Evolutionary conservation across 2,329 filamentous ascomycete genomes (phyloP).

Genomic region (Capronia epimyces): DNA sequence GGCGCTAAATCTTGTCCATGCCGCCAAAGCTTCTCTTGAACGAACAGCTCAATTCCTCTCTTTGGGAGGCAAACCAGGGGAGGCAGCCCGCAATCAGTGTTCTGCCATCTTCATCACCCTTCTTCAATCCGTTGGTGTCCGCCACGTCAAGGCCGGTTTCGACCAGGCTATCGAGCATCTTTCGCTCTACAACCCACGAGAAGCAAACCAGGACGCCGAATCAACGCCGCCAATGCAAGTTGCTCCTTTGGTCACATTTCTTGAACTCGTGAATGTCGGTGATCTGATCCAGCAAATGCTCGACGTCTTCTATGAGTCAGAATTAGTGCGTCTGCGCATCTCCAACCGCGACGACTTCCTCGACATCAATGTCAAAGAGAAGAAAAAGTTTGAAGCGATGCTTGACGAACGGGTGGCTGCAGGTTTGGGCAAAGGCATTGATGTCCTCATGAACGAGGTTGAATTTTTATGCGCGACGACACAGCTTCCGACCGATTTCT

Average conservation of each 20-base stretch:
- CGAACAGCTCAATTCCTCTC: constrained; percentile 76
- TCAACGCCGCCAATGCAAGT: constrained; percentile 66
- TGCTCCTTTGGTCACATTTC: constrained; percentile 78
- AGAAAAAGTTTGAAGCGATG: constrained; percentile 99
- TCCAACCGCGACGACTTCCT: constrained; percentile 92
- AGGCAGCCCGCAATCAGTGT: constrained; percentile 82
- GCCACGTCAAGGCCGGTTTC: constrained; percentile 88
- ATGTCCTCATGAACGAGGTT: constrained; percentile 96
- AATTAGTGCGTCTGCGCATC: constrained; percentile 74
- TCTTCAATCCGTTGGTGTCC: constrained; percentile 74
- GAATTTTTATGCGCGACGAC: constrained; percentile 90
- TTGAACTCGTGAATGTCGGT: constrained; percentile 95
- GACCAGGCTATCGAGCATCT: constrained; percentile 88
- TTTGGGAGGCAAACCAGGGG: constrained; percentile 72
- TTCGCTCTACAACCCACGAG: constrained; percentile 82
- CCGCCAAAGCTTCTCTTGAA: constrained; percentile 81
- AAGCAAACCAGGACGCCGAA: constrained; percentile 63
- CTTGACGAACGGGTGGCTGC: constrained; percentile 94
- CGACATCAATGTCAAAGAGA: constrained; percentile 83
- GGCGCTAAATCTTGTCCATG: constrained; percentile 80
- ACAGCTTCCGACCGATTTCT: constrained; percentile 83
- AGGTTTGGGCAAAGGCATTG: constrained; percentile 93
- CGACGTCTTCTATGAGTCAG: constrained; percentile 96
- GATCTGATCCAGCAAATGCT: constrained; percentile 98
- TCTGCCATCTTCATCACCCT: constrained; percentile 80